Evolutionary conservation across 2,329 filamentous ascomycete genomes (phyloP).

Genomic region (Exophiala mesophila): DNA sequence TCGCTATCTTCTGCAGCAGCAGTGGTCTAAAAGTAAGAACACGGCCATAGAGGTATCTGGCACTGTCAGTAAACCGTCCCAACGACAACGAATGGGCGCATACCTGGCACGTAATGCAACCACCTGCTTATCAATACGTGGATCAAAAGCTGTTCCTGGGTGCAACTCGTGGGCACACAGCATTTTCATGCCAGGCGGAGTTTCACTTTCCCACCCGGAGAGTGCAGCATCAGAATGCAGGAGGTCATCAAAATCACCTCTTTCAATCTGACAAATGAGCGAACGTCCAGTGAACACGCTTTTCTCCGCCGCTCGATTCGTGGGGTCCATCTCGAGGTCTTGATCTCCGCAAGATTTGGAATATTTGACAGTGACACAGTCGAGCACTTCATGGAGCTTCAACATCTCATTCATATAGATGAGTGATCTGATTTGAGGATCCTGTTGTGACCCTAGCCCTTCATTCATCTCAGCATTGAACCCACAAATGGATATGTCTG

Average conservation of each 20-base stretch:
- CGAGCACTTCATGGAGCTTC: neutral
- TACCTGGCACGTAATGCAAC: constrained; percentile 1
- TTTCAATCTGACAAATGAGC: no score
- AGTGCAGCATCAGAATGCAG: constrained; percentile 3
- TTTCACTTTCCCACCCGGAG: neutral
- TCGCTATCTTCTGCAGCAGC: constrained; percentile 1
- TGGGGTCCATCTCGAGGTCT: neutral
- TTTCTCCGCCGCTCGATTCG: neutral
- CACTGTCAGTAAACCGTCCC: neutral
- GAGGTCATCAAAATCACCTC: constrained; percentile 2
- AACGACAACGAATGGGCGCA: neutral
- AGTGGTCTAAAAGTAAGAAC: constrained; percentile 1
- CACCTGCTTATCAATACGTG: neutral
- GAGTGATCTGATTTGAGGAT: neutral
- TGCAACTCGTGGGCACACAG: neutral
- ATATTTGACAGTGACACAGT: neutral
- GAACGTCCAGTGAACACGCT: no score
- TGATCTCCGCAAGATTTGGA: neutral
- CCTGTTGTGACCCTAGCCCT: no score
- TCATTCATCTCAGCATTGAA: neutral
- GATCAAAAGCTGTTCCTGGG: neutral
- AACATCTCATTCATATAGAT: neutral
- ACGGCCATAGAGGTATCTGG: constrained; percentile 3
- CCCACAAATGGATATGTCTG: neutral
- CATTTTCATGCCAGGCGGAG: constrained; percentile 4